These are phyloP conservation scores for Suillus subaureus DNA, from an alignment of 768 basidiomycete genomes.

Conservation along the genomic window DNA sequence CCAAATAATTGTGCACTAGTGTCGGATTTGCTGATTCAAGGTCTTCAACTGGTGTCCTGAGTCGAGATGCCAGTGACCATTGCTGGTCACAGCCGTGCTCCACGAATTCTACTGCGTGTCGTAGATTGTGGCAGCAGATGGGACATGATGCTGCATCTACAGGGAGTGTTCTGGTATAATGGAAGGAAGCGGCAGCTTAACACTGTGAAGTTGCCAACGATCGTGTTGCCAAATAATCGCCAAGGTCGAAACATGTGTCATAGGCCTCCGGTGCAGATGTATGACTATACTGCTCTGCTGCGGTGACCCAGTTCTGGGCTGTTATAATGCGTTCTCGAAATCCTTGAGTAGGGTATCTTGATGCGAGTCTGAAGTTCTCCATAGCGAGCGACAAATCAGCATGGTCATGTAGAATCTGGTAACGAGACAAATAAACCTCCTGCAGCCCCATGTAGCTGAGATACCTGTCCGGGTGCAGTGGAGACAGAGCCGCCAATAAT, in stretches of 20 bases:
- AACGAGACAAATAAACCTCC: no score
- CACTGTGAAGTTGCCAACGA: background rate
- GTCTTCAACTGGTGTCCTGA: conserved; percentile 19
- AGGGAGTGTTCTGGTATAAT: background rate
- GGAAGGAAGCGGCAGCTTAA: background rate
- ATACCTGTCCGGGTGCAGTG: no score
- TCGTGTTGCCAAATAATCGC: background rate
- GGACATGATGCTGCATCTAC: conserved; percentile 17
- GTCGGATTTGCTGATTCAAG: background rate
- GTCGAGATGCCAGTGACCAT: conserved; percentile 30
- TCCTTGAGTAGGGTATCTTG: no score
- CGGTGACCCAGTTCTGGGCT: no score
- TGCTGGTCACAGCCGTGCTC: conserved; percentile 24
- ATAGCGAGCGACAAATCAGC: no score
- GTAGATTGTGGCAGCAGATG: conserved; percentile 5
- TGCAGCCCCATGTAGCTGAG: no score
- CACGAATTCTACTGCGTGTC: conserved; percentile 26
- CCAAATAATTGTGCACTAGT: background rate
- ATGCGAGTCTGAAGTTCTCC: no score
- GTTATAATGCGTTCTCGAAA: no score
- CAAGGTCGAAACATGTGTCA: background rate
- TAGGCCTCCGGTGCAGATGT: conserved; percentile 5
- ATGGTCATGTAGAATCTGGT: no score
- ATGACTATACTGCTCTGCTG: background rate
- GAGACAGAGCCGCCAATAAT: no score